Evolutionary conservation across 202 grass and related monocot genomes (phyloP), one percentile per base, ranked within the genome.

Genomic region (Zizania palustris): DNA sequence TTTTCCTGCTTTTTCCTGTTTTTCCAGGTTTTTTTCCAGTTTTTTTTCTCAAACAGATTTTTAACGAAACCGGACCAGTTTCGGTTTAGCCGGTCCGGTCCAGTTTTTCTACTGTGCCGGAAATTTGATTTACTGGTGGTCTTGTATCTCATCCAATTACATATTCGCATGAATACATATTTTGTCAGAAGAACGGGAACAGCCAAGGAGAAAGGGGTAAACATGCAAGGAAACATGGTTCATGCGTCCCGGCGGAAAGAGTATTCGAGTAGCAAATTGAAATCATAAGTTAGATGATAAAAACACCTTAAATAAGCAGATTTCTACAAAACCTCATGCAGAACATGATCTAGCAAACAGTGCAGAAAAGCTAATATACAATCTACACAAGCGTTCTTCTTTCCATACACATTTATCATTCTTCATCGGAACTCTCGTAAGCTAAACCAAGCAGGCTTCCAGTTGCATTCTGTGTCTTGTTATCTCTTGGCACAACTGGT

Each of bases 361-460:
- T 54, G 53, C 20, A 39, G 74, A 85, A 56, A 66, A 69, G 3
- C 78, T 85, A 75, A 67, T 67, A 83, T 81, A 75, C 71, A 83
- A 78, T 28, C 28, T 28, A 28, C 64, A 76, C 49, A 44, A 28
- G 16, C 6, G 3, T 59, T 22, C 50, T 44, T 19, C 28, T 45
- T 56, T 33, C 60, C 46, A 28, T 28, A 28, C 68, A 44, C 34
- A 78, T 18, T 8, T 13, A 44, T 82, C 83, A 92, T 57, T 98
- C 87, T 5, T 94, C 91, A 61, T 97, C 94, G 1, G 96, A 95
- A 69, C 84, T 98, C 65, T 90, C 91, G 38, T 98, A 98, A 45
- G 95, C 75, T 66, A 95, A 88, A 37, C 96, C 96, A 81, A 98
- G 84, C 60, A 95, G 72, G 69, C 96, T 92, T 85, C 74, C 69